These are phyloP conservation scores for Magnaporthiopsis rhizophila DNA, from an alignment of 2,329 filamentous ascomycete genomes.

Conservation along the genomic window DNA sequence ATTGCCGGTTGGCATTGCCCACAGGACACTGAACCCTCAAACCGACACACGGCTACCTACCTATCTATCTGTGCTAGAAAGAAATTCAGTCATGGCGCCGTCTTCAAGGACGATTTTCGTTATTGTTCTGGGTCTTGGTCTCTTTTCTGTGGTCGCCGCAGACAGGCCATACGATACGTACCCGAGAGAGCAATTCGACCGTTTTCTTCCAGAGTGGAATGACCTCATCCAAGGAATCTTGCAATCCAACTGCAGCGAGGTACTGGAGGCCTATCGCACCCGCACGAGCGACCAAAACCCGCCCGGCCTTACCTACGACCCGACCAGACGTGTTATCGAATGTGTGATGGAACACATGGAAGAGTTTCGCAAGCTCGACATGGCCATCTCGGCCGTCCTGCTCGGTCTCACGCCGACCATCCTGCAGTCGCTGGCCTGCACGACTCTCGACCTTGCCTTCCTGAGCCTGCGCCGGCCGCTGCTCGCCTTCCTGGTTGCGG, in stretches of 20 bases:
- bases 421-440: slow-evolving; percentile 12
- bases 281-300: not conserved
- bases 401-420: slow-evolving; percentile 15
- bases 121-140: too few relatives aligned
- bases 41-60: too few relatives aligned
- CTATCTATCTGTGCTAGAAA: too few relatives aligned
- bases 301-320: not conserved
- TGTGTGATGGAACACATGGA: slow-evolving; percentile 5
- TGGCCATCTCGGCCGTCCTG: slow-evolving; percentile 15
- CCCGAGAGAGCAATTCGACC: slow-evolving; percentile 5
- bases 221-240: slow-evolving; percentile 1
- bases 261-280: not conserved
- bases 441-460: slow-evolving; percentile 14
- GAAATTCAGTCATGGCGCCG: too few relatives aligned
- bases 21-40: too few relatives aligned
- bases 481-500: slow-evolving; percentile 13
- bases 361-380: slow-evolving; percentile 30
- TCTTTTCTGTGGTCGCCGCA: too few relatives aligned
- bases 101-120: too few relatives aligned
- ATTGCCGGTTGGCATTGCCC: too few relatives aligned
- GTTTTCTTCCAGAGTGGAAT: slow-evolving; percentile 8
- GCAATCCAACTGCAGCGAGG: not conserved
- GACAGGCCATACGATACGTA: too few relatives aligned
- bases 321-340: slow-evolving; percentile 2
- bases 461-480: slow-evolving; percentile 14